phyloP scores from a whole-genome alignment of 192 early-diverging fungal species.

The Coemansia sp. region DNA sequence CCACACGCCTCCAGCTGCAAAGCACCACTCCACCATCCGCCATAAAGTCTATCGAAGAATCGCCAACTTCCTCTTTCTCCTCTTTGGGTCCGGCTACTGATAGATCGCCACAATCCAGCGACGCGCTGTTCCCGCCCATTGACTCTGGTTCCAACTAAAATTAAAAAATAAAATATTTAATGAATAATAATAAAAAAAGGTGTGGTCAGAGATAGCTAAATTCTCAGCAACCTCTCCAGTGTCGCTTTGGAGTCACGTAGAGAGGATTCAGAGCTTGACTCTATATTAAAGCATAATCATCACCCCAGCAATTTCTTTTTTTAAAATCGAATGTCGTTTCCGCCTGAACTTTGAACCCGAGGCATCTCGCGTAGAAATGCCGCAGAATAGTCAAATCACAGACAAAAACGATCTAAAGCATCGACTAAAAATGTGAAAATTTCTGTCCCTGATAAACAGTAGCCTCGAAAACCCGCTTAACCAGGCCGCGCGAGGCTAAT shows the following conservation, averaged over 20 bases:
- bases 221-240: constrained; percentile 15
- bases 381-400: neutral
- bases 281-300: constrained; percentile 31
- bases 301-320: constrained; percentile 14
- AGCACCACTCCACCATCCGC: neutral
- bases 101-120: constrained; percentile 12
- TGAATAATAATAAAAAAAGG: constrained; percentile 2
- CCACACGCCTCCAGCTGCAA: constrained; percentile 2
- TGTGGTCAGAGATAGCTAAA: constrained; percentile 26
- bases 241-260: neutral
- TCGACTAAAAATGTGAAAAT: neutral
- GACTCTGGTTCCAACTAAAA: constrained; percentile 15
- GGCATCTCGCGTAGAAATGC: neutral
- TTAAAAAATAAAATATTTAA: neutral
- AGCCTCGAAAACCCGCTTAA: no score
- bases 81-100: neutral
- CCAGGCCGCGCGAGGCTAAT: no score
- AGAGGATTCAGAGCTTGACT: constrained; percentile 44
- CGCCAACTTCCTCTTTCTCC: neutral
- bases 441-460: no score
- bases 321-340: neutral
- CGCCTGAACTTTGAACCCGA: neutral
- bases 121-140: constrained; percentile 42
- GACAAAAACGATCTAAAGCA: neutral
- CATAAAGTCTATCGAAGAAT: neutral